These are phyloP conservation scores for Delitschia confertaspora DNA, from an alignment of 495 filamentous ascomycete genomes.

Conservation along the genomic window DNA sequence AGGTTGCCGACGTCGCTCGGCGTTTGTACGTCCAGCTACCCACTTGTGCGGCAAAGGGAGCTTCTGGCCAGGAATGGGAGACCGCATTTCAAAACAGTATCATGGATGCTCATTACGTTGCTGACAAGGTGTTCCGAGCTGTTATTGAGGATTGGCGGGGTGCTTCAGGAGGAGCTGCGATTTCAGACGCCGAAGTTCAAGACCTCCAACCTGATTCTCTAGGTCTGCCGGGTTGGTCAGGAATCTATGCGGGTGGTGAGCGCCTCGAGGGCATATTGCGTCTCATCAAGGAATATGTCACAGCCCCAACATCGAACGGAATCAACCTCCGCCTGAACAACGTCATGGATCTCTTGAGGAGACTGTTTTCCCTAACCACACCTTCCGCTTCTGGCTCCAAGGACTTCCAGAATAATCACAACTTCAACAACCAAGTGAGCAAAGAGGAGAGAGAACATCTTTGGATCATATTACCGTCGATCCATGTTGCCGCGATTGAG, in stretches of 20 bases:
- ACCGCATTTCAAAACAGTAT: slow-evolving; percentile 52
- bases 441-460: slow-evolving; percentile 71
- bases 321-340: slow-evolving; percentile 56
- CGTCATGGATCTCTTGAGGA: slow-evolving; percentile 55
- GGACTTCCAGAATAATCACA: slow-evolving; percentile 29
- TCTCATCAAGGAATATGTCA: slow-evolving; percentile 48
- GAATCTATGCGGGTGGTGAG: slow-evolving; percentile 60
- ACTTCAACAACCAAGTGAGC: slow-evolving; percentile 57
- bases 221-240: slow-evolving; percentile 59
- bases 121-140: slow-evolving; percentile 65
- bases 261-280: slow-evolving; percentile 54
- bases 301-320: slow-evolving; percentile 47
- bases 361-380: slow-evolving; percentile 58
- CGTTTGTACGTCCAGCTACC: slow-evolving; percentile 59
- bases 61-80: slow-evolving; percentile 62
- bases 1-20: slow-evolving; percentile 11
- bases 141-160: slow-evolving; percentile 73
- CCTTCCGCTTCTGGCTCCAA: slow-evolving; percentile 36
- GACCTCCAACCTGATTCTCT: slow-evolving; percentile 37
- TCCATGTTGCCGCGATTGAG: slow-evolving; percentile 59
- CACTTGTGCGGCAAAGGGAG: slow-evolving; percentile 66
- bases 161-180: slow-evolving; percentile 31
- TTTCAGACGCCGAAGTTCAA: slow-evolving; percentile 35
- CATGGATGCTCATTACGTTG: slow-evolving; percentile 53
- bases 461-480: slow-evolving; percentile 58